Evolutionary conservation across 2,329 filamentous ascomycete species (phyloP).

Genomic region (Apiospora hydei): DNA sequence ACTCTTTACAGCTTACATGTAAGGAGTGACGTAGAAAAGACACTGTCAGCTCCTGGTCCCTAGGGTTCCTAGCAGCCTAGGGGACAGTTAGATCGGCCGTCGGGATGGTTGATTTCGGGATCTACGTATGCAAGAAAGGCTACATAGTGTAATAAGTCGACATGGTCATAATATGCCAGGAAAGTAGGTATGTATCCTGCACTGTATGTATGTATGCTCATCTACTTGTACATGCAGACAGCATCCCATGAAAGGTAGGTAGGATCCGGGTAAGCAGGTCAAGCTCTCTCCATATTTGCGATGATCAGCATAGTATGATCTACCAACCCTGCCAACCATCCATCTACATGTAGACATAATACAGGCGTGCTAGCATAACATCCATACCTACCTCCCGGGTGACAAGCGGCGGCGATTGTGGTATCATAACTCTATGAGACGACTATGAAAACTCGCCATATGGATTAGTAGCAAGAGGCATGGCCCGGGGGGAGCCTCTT

Average conservation of each 20-base stretch:
- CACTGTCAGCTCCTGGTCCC: background rate
- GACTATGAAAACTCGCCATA: background rate
- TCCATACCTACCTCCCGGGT: background rate
- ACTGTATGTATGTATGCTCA: background rate
- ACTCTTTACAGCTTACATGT: background rate
- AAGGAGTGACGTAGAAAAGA: background rate
- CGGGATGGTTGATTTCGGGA: conserved; percentile 18
- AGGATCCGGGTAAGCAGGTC: conserved; percentile 21
- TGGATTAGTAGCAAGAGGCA: background rate
- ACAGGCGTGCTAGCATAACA: conserved; percentile 7
- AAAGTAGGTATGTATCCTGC: background rate
- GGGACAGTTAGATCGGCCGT: background rate
- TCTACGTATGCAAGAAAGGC: conserved; percentile 13
- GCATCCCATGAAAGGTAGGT: conserved; percentile 12
- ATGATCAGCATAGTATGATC: conserved; percentile 21
- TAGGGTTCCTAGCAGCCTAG: background rate
- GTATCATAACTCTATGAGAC: background rate
- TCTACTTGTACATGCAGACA: background rate
- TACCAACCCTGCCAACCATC: conserved; percentile 8
- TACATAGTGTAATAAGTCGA: background rate
- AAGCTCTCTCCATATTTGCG: conserved; percentile 8
- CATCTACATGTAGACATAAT: background rate
- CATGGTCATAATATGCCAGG: background rate
- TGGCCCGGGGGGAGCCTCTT: background rate
- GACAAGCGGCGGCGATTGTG: background rate